These are phyloP conservation scores for Cyberlindnera saturnus DNA, from an alignment of 805 yeast genomes.

Conservation along the genomic window DNA sequence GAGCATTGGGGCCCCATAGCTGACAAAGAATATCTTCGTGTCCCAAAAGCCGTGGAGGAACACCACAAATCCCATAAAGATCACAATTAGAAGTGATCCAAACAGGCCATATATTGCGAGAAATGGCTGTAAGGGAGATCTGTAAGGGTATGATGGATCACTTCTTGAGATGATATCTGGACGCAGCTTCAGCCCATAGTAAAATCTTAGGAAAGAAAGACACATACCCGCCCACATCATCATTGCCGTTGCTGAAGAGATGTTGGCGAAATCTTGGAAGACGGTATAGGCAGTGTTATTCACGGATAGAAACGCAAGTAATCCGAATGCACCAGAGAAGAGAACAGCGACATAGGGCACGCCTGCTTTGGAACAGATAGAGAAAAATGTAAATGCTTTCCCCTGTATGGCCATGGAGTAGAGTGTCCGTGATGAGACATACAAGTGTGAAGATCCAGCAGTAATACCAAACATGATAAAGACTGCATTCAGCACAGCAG, in stretches of 20 bases:
- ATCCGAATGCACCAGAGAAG: constrained; percentile 54
- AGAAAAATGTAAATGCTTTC: constrained; percentile 54
- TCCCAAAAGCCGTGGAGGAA: constrained; percentile 55
- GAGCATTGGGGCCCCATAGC: constrained; percentile 55
- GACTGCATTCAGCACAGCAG: constrained; percentile 42
- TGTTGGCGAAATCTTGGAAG: constrained; percentile 59
- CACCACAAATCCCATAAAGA: constrained; percentile 57
- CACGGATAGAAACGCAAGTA: constrained; percentile 55
- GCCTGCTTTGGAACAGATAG: constrained; percentile 54
- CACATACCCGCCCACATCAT: constrained; percentile 77
- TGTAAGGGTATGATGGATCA: constrained; percentile 61
- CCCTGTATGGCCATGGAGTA: constrained; percentile 49
- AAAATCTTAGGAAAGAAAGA: constrained; percentile 56
- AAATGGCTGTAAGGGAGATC: constrained; percentile 66
- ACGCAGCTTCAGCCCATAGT: constrained; percentile 51
- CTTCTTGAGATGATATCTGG: constrained; percentile 61
- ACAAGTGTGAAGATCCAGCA: constrained; percentile 49
- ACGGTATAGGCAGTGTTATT: constrained; percentile 51
- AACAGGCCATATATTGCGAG: constrained; percentile 56
- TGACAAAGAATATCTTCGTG: constrained; percentile 54
- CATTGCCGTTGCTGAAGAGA: constrained; percentile 70
- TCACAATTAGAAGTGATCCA: constrained; percentile 44
- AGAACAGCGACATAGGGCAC: constrained; percentile 68
- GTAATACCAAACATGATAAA: constrained; percentile 49
- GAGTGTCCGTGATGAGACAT: constrained; percentile 50